A percentile compares a stretch with the other conserved stretches of the same genome.
Conservation (phyloP, 148 eudicot genomes). For the Amaranthus hypochondriacus region DNA sequence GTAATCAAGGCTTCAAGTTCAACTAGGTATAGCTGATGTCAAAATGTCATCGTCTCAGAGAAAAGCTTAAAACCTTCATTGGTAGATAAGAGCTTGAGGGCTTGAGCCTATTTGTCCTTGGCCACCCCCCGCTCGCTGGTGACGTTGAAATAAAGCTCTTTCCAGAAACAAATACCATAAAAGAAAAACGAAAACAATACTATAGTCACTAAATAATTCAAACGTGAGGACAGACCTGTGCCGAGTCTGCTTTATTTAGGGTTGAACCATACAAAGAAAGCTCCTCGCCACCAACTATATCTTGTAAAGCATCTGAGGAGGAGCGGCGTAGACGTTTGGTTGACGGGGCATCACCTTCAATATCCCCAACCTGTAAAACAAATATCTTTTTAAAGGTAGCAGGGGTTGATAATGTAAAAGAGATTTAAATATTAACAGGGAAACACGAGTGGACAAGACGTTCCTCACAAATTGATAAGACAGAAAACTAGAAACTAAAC, state of each 20-base stretch:
- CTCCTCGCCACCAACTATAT: conserved; percentile 72
- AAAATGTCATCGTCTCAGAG: too few species aligned
- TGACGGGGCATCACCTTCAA: conserved; percentile 71
- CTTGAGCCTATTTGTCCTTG: too few species aligned
- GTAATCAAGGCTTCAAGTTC: too few species aligned
- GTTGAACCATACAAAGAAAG: conserved; percentile 77
- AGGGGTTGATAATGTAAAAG: neutral
- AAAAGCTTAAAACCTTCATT: too few species aligned
- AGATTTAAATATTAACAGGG: neutral
- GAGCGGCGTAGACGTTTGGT: conserved; percentile 73
- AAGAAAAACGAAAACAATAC: neutral
- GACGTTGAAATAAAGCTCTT: too few species aligned
- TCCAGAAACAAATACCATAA: neutral
- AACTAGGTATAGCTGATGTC: too few species aligned
- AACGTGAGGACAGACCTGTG: conserved; percentile 53
- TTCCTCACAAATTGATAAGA: neutral
- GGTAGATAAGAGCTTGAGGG: too few species aligned
- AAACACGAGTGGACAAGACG: neutral
- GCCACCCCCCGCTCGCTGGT: too few species aligned
- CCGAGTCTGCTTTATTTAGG: conserved; percentile 72
- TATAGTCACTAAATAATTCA: conserved; percentile 9
- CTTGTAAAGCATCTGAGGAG: conserved; percentile 87
- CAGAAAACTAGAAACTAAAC: neutral
- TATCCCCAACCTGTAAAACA: conserved; percentile 66
- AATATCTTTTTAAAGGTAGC: neutral